Evolutionary conservation across 352 stramenopile genomes (phyloP).

Genomic region (Plasmopara viticola): DNA sequence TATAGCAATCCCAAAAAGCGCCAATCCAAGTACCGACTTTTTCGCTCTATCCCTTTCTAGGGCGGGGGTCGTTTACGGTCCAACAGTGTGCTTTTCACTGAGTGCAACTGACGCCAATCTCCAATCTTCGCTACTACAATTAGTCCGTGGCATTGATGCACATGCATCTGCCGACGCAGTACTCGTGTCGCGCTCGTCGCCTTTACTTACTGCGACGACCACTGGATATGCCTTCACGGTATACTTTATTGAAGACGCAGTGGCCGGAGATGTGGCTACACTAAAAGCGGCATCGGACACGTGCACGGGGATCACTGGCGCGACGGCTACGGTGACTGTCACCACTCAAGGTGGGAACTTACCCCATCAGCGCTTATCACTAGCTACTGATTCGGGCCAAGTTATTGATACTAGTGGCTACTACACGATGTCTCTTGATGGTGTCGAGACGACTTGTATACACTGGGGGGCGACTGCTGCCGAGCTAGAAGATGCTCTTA

Average conservation of each 20-base stretch:
- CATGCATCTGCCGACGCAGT: constrained; percentile 23
- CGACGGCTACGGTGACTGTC: constrained; percentile 34
- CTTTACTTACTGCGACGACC: constrained; percentile 18
- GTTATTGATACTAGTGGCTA: constrained; percentile 53
- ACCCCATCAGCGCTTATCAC: constrained; percentile 67
- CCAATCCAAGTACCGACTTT: constrained; percentile 4
- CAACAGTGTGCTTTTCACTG: constrained; percentile 34
- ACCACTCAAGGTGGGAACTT: constrained; percentile 71
- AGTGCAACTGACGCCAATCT: constrained; percentile 15
- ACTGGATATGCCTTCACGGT: constrained; percentile 87
- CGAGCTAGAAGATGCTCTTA: constrained; percentile 42
- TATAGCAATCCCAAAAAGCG: constrained; percentile 28
- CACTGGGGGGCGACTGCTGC: constrained; percentile 44
- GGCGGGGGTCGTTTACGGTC: constrained; percentile 14
- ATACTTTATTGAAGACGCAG: constrained; percentile 84
- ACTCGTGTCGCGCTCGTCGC: constrained; percentile 42
- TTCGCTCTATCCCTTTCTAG: constrained; percentile 45
- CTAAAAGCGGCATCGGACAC: constrained; percentile 16
- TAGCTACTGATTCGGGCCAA: constrained; percentile 80
- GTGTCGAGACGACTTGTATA: constrained; percentile 35
- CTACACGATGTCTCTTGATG: constrained; percentile 40
- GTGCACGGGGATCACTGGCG: constrained; percentile 27
- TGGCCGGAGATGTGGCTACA: constrained; percentile 77
- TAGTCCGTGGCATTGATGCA: constrained; percentile 17
- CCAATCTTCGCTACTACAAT: constrained; percentile 2